Evolutionary conservation across 768 basidiomycete species (phyloP), one percentile per base, ranked within the genome.

Genomic region (Auriscalpium orientale): DNA sequence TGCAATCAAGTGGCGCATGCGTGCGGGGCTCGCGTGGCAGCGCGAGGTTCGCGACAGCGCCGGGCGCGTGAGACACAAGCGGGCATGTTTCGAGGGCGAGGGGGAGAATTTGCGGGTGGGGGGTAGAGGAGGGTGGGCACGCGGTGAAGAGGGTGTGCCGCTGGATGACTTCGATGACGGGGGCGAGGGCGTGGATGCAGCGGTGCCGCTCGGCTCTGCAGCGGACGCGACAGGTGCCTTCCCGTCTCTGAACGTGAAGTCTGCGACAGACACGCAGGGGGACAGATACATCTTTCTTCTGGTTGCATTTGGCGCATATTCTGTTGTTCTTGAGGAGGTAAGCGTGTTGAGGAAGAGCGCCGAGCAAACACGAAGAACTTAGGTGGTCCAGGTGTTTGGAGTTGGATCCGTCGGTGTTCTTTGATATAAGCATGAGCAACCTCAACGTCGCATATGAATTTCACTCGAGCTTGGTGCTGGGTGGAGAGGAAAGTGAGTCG

Each of bases 1-100:
- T 4, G 20, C 35, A 9, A 57, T 59, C 20, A 43, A 46, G 8
- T 8, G 46, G 18, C 9, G 52, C 13, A 56, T 20, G 16, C 18
- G n/a, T 40, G 33, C 20, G 5, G 58, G 58, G 56, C 44, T 59
- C 33, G 51, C 43, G 2, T 59, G 56, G 58, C 58, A 59, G 16
- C n/a, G 53, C 4, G 40, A 15, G 15, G 6, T 59, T 46, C 28
- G 40, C 40, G 18, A 43, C 40, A 43, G 40, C 40, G 18, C 40
- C 6, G 40, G 13, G 40, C 40, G 40, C 40, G 13, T 15, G 15
- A 8, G 18, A 4, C 15, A 4, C 13, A 43, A 43, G 40, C 40
- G 3, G 15, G 18, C 15, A 8, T 18, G 40, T 1, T 4, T 4
- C 40, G 18, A 6, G 15, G 40, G 13, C 2, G 40, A 43, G 3